These are phyloP conservation scores for Mrakia hoshinonis DNA, from an alignment of 768 basidiomycete genomes.

Conservation along the genomic window DNA sequence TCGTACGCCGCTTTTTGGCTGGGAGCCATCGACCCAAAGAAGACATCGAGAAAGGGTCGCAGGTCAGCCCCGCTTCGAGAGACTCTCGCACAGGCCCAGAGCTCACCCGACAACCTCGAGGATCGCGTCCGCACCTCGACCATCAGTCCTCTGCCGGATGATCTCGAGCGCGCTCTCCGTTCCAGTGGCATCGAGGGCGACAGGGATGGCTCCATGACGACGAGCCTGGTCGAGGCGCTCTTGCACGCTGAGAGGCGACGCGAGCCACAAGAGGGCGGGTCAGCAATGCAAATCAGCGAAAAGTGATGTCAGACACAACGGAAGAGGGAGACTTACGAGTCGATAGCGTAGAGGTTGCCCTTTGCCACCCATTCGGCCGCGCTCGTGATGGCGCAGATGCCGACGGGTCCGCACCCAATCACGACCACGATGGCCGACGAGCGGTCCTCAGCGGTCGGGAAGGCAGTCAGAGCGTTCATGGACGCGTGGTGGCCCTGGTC, in stretches of 20 bases:
- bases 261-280: background rate
- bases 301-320: background rate
- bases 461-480: constrained; percentile 33
- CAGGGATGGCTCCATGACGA: constrained; percentile 40
- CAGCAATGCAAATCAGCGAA: background rate
- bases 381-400: constrained; percentile 40
- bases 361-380: constrained; percentile 36
- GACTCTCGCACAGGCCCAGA: background rate
- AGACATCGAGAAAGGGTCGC: too few species aligned
- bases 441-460: constrained; percentile 1
- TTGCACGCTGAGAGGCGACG: constrained; percentile 6
- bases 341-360: constrained; percentile 36
- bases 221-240: constrained; percentile 34
- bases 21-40: background rate
- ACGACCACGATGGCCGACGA: constrained; percentile 35
- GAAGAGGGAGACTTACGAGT: constrained; percentile 20
- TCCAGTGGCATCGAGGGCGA: constrained; percentile 25
- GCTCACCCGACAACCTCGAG: constrained; percentile 41
- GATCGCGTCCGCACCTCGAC: constrained; percentile 39
- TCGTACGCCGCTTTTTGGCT: constrained; percentile 48
- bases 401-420: constrained; percentile 42
- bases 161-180: background rate
- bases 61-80: background rate
- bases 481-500: constrained; percentile 30
- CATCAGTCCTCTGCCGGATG: constrained; percentile 30